Base-by-base conservation (phyloP, 352 stramenopile genomes). In the Phytopythium oedochilum region DNA sequence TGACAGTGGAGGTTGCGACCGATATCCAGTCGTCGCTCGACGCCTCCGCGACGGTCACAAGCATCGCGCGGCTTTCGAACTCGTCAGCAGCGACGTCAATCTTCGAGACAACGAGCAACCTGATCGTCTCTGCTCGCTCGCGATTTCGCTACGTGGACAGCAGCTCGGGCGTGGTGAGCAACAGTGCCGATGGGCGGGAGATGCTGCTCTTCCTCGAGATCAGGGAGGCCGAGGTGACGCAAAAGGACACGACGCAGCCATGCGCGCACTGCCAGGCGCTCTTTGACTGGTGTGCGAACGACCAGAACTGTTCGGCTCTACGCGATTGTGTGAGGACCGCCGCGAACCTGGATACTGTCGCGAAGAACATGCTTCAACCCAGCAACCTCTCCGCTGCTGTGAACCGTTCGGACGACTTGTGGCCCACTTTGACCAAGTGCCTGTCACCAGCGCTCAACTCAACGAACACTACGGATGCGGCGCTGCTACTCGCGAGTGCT, bases 241-340 rank as follows among this genome's bases (percentile, higher is more conserved):
- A 66, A 8, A 83, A 81, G 42, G 70, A 78, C 51, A 71, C 53
- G 34, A 69, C 69, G 14, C 60, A 75, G 60, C 66, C 71, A 0
- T 86, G 75, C 38, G 68, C 71, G 11, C 73, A 84, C 57, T 87
- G 76, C 43, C 66, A 74, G 48, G 71, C 78, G 44, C 59, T 83
- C 26, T 75, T 64, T 43, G 73, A 84, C 26, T 81, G 64, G 66
- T 84, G 76, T 31, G 15, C 57, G 23, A 66, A 59, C 18, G 66
- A 87, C 36, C 17, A 65, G 8, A 49, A 31, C n/a, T 87, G 76
- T 57, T 53, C 68, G 10, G 53, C 56, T n/a, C 35, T 87, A 14
- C 57, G 48, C 7, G 57, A 52, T 1, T 84, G 76, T 29, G 63
- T 87, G 34, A 46, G 7, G n/a, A 51, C 60, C 3, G 38, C 58